Percentiles rank a stretch among this genome's conserved stretches.
phyloP scores from a whole-genome alignment of 495 filamentous ascomycete species.

The Bryoglossum gracile region DNA sequence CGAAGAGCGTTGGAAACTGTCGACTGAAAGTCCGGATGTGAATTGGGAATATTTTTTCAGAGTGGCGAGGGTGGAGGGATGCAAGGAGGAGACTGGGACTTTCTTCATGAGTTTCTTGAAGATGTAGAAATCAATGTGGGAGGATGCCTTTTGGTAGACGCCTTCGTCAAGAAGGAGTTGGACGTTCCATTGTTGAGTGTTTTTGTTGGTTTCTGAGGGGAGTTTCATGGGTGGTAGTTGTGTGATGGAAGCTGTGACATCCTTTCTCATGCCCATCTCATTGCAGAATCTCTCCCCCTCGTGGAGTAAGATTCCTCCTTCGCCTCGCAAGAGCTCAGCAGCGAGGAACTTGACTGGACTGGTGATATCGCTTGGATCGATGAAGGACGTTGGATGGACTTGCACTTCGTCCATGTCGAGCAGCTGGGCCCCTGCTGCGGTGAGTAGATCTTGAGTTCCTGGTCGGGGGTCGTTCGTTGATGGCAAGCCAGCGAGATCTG shows the following conservation, averaged over 20 bases:
- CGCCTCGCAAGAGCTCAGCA: conserved; percentile 50
- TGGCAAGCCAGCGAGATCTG: conserved; percentile 47
- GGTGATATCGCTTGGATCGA: conserved; percentile 48
- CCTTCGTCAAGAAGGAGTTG: conserved; percentile 51
- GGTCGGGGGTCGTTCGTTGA: conserved; percentile 52
- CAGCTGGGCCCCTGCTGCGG: conserved; percentile 39
- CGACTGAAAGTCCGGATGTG: conserved; percentile 29
- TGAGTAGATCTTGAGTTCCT: conserved; percentile 41
- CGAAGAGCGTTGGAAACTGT: conserved; percentile 35
- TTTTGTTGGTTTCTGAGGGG: conserved; percentile 4
- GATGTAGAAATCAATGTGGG: conserved; percentile 52
- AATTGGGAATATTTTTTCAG: conserved; percentile 39
- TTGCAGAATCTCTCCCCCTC: conserved; percentile 46
- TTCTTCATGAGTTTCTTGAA: conserved; percentile 50
- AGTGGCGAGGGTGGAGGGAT: conserved; percentile 30
- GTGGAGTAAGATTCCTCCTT: conserved; percentile 46
- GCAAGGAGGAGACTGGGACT: conserved; percentile 43
- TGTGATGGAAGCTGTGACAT: conserved; percentile 43
- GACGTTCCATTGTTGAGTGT: conserved; percentile 45
- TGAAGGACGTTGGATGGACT: conserved; percentile 63
- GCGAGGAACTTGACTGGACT: conserved; percentile 50
- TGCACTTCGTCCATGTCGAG: conserved; percentile 54
- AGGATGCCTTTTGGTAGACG: conserved; percentile 37
- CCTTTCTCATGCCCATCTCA: conserved; percentile 48
- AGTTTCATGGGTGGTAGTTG: conserved; percentile 21